phyloP scores from a whole-genome alignment of 1,284 basidiomycete genomes.

The Leccinum solheimii region DNA sequence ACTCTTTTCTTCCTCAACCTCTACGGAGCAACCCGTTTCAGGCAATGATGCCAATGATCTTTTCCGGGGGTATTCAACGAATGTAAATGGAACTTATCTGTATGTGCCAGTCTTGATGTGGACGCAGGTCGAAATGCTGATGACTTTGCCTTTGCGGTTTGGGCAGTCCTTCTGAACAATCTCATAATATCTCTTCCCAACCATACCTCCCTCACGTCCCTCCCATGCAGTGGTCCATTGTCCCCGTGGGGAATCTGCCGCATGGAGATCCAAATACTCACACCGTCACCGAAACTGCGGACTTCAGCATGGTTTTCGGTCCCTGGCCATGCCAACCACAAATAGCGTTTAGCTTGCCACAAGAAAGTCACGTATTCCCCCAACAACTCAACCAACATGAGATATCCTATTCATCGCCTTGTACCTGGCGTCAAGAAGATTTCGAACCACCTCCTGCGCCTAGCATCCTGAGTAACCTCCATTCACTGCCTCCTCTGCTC shows the following conservation, averaged over 20 bases:
- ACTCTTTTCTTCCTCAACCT: not conserved
- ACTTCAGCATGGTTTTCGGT: not conserved
- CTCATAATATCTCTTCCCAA: not conserved
- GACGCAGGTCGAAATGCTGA: conserved; percentile 5
- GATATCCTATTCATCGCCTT: not conserved
- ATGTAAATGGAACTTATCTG: not conserved
- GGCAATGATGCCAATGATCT: not conserved
- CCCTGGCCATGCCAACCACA: not conserved
- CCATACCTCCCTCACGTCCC: not conserved
- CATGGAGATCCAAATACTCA: not conserved
- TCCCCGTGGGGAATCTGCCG: not conserved
- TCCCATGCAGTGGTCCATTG: not conserved
- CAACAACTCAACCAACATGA: not conserved
- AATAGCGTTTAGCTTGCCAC: not conserved
- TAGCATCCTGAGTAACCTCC: not conserved
- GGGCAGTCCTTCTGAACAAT: conserved; percentile 4
- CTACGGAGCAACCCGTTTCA: not conserved
- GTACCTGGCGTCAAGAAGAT: not conserved
- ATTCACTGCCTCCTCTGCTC: not conserved
- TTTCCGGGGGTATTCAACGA: not conserved
- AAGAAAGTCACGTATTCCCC: not conserved
- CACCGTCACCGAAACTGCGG: not conserved
- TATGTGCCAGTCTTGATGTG: not conserved
- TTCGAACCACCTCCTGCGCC: not conserved
- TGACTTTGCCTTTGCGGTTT: not conserved